Conservation (phyloP, 2,329 filamentous ascomycete species). For the Emmonsia crescens region DNA sequence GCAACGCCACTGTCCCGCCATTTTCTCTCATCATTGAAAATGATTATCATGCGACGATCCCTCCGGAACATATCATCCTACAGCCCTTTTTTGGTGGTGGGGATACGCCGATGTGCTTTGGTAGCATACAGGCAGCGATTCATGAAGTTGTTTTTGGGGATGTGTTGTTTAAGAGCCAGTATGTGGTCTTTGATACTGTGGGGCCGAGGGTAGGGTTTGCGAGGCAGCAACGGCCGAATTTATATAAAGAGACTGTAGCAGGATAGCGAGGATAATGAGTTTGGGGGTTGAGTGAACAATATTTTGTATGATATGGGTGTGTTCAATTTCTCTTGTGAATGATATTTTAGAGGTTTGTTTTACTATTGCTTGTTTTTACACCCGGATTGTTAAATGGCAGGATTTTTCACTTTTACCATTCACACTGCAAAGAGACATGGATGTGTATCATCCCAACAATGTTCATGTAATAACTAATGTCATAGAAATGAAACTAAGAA, state of each 20-base stretch:
- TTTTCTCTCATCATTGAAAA: constrained; percentile 44
- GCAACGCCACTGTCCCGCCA: constrained; percentile 42
- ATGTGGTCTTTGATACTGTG: constrained; percentile 46
- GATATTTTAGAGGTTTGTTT: neutral
- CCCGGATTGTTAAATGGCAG: neutral
- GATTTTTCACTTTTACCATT: neutral
- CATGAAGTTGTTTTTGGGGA: constrained; percentile 48
- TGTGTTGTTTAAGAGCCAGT: constrained; percentile 48
- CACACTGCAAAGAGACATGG: neutral
- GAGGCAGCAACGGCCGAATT: constrained; percentile 1
- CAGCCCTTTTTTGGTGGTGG: constrained; percentile 28
- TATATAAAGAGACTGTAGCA: neutral
- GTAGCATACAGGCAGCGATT: constrained; percentile 48
- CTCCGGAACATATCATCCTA: constrained; percentile 45
- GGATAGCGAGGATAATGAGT: neutral
- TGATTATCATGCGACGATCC: constrained; percentile 42
- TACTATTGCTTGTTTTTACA: neutral
- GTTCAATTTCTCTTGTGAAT: neutral
- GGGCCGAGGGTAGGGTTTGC: constrained; percentile 9
- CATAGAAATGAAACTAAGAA: neutral
- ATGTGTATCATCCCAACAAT: neutral
- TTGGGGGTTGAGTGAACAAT: neutral
- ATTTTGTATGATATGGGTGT: neutral
- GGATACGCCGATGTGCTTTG: constrained; percentile 40
- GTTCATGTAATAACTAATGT: neutral